Conservation (phyloP, 2,329 filamentous ascomycete genomes). For the Ceratocystis albifundus region DNA sequence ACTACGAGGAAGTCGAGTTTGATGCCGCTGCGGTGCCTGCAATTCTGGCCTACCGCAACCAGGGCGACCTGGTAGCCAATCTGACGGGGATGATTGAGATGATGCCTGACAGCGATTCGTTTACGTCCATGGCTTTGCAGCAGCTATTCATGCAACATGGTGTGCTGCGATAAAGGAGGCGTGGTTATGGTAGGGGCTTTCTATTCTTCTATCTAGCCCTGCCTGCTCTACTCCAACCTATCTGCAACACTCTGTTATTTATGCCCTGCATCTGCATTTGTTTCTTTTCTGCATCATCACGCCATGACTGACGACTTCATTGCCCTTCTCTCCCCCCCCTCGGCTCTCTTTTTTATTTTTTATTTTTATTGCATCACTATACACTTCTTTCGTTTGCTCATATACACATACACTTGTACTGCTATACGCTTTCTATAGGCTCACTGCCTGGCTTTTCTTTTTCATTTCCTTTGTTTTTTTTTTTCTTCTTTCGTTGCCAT, state of each 20-base stretch:
- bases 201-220: not conserved
- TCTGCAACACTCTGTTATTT: not conserved
- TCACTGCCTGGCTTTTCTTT: slow-evolving; percentile 11
- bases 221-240: not conserved
- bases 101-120: slow-evolving; percentile 58
- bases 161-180: slow-evolving; percentile 32
- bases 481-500: not conserved
- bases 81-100: slow-evolving; percentile 77
- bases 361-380: slow-evolving; percentile 10
- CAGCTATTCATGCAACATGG: slow-evolving; percentile 42
- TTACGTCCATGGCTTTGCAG: slow-evolving; percentile 43
- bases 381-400: slow-evolving; percentile 12
- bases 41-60: slow-evolving; percentile 73
- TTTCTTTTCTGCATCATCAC: slow-evolving; percentile 2
- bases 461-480: not conserved
- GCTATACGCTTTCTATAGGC: not conserved
- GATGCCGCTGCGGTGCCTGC: slow-evolving; percentile 80
- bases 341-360: no score
- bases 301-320: not conserved
- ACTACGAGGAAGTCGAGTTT: slow-evolving; percentile 89
- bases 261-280: not conserved
- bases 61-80: slow-evolving; percentile 82
- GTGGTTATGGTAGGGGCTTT: not conserved
- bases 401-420: slow-evolving; percentile 3
- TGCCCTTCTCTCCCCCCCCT: not conserved